Evolutionary conservation across 2,329 filamentous ascomycete genomes (phyloP).

Genomic region (Neospermospora avenae): DNA sequence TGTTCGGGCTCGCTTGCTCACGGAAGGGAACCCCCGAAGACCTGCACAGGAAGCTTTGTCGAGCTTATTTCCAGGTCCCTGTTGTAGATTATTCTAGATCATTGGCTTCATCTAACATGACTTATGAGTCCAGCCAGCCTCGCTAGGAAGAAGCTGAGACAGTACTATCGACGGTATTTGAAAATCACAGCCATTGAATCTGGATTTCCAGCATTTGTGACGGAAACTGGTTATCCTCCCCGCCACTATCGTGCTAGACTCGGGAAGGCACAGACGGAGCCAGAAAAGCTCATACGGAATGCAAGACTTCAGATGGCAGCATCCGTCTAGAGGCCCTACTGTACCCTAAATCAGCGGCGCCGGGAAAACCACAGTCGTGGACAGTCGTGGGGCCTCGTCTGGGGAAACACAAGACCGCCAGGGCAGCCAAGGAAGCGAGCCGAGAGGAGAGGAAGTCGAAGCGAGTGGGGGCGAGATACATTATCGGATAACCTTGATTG

Average conservation of each 20-base stretch:
- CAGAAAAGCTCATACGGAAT: neutral
- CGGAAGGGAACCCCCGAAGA: neutral
- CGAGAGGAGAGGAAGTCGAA: neutral
- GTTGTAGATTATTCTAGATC: neutral
- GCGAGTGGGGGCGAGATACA: neutral
- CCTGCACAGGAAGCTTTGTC: conserved; percentile 3
- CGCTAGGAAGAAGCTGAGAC: no score
- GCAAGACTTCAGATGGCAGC: neutral
- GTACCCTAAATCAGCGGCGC: neutral
- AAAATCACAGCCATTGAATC: no score
- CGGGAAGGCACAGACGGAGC: neutral
- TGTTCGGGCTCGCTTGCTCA: neutral
- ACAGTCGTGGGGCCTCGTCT: neutral
- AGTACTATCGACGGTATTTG: neutral
- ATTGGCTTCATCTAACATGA: neutral
- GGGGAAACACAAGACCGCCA: neutral
- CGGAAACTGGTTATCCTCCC: no score
- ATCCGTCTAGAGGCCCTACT: neutral
- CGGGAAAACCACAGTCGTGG: no score
- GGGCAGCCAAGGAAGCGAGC: neutral
- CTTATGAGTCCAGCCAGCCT: no score
- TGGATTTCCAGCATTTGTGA: no score
- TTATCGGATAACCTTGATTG: neutral
- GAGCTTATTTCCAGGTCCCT: neutral
- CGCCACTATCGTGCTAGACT: neutral